Base-by-base conservation (phyloP, 2,329 filamentous ascomycete genomes). In the Trichoderma oligosporum region DNA sequence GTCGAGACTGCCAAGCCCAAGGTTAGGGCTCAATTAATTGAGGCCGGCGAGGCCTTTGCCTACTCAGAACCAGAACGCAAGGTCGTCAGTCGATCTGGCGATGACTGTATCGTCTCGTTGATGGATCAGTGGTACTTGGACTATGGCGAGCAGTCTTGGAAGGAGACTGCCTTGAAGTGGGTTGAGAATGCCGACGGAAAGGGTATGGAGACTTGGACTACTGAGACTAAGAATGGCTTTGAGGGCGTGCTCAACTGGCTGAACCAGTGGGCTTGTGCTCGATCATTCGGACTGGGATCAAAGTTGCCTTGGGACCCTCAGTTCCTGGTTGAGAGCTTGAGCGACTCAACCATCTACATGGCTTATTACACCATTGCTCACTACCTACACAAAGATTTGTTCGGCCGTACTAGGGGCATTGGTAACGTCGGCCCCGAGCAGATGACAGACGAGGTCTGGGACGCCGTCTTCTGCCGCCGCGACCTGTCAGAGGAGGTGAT, bases 121-220 rank as follows among this genome's bases (percentile, higher is more conserved):
- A 85, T 97, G 68, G 93, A 97, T 66, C 94, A 99, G 74, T 99
- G 94, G 92, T 99, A 96, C 76, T 79, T 99, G 66, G 93, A 97
- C 75, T 99, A 99, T 68, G 94, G 94, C 61, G 89, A 92, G 74
- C 89, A 90, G 41, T 82, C 86, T 48, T 97, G 94, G 94, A 89
- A 89, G 68, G 76, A 88, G 61, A 79, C 82, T 41, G 90, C 88
- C 12, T 78, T 92, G 54, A 81, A 86, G 63, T 86, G 88, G 69
- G 84, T 96, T 45, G 82, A 83, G 55, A 84, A 86, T 67, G 82
- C 79, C 57, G 80, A 85, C 60, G 82, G 82, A 59, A 82, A 82
- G 61, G 83, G 82, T 27, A 76, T 97, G 61, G 89, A 97, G 73
- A 89, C 89, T 7, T 97, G 89, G 75, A 84, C 80, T n/a, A 71